Percentiles rank a stretch among this genome's conserved stretches.
Conservation (phyloP, 306 rosid genomes). For the Pyrus communis region DNA sequence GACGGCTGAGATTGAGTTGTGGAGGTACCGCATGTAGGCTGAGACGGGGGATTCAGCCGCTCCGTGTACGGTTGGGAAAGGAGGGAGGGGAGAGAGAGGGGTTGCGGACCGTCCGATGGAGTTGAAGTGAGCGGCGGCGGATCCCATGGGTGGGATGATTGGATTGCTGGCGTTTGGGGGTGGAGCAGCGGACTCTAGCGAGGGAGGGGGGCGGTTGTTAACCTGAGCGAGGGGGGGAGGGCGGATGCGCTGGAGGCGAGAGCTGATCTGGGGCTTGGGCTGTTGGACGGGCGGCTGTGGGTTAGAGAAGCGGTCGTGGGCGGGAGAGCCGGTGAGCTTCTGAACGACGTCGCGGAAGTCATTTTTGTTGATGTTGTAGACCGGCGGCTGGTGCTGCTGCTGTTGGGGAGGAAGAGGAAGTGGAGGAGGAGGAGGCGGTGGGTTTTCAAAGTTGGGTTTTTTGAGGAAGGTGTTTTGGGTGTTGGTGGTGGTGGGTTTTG, state of each 20-base stretch:
- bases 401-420: slow-evolving; percentile 11
- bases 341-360: slow-evolving; percentile 95
- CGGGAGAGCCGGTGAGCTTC: slow-evolving; percentile 95
- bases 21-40: slow-evolving; percentile 74
- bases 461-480: neutral
- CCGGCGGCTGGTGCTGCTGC: slow-evolving; percentile 87
- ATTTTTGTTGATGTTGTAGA: slow-evolving; percentile 90
- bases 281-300: slow-evolving; percentile 72
- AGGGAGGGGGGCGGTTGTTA: slow-evolving; percentile 50
- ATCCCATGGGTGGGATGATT: slow-evolving; percentile 14
- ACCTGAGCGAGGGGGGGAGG: slow-evolving; percentile 86
- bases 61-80: slow-evolving; percentile 74
- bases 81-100: slow-evolving; percentile 86
- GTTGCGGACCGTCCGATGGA: slow-evolving; percentile 41
- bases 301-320: slow-evolving; percentile 66
- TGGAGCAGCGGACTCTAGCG: slow-evolving; percentile 29
- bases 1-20: slow-evolving; percentile 28
- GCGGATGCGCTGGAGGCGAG: slow-evolving; percentile 89
- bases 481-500: slow-evolving; percentile 56
- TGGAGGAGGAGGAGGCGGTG: neutral
- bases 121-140: slow-evolving; percentile 27
- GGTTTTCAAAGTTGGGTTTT: slow-evolving; percentile 24
- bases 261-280: slow-evolving; percentile 66
- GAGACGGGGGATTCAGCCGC: slow-evolving; percentile 94
- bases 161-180: slow-evolving; percentile 17